These are phyloP conservation scores for Piloderma croceum DNA, from an alignment of 768 basidiomycete genomes.

Conservation along the genomic window DNA sequence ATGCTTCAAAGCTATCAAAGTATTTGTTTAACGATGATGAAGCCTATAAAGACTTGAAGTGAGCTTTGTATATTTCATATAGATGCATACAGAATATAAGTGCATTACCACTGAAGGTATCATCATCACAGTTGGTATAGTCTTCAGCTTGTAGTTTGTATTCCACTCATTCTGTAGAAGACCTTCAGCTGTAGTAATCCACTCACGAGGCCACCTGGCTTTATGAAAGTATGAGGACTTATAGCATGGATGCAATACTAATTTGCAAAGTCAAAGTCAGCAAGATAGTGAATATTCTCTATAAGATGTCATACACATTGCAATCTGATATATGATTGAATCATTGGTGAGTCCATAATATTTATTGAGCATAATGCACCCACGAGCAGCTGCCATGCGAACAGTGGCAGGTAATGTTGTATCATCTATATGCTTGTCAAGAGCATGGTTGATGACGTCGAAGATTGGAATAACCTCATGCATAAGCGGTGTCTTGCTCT, in stretches of 20 bases:
- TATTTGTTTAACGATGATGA: too few species aligned
- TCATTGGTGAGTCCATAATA: constrained; percentile 24
- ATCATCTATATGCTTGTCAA: constrained; percentile 18
- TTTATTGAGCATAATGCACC: constrained; percentile 20
- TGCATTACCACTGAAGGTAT: too few species aligned
- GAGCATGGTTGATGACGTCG: constrained; percentile 17
- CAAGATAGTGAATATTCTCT: constrained; percentile 1
- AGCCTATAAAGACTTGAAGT: too few species aligned
- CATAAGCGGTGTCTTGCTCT: constrained; percentile 17
- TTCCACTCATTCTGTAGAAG: constrained; percentile 16
- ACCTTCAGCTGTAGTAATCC: constrained; percentile 21
- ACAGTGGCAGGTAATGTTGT: constrained; percentile 5
- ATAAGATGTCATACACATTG: constrained; percentile 20
- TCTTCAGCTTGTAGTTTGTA: constrained; percentile 12
- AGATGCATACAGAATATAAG: too few species aligned
- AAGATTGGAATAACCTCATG: constrained; percentile 26
- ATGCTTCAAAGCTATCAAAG: too few species aligned
- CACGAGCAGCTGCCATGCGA: constrained; percentile 16
- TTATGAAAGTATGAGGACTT: constrained; percentile 22
- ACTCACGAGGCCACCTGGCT: constrained; percentile 16
- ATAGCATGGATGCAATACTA: constrained; percentile 24
- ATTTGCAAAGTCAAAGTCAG: not conserved
- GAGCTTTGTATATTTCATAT: too few species aligned
- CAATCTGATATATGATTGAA: constrained; percentile 18
- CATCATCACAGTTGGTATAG: constrained; percentile 13